These are phyloP conservation scores for Serendipita sp. DNA, from an alignment of 1,284 basidiomycete species.

Conservation along the genomic window DNA sequence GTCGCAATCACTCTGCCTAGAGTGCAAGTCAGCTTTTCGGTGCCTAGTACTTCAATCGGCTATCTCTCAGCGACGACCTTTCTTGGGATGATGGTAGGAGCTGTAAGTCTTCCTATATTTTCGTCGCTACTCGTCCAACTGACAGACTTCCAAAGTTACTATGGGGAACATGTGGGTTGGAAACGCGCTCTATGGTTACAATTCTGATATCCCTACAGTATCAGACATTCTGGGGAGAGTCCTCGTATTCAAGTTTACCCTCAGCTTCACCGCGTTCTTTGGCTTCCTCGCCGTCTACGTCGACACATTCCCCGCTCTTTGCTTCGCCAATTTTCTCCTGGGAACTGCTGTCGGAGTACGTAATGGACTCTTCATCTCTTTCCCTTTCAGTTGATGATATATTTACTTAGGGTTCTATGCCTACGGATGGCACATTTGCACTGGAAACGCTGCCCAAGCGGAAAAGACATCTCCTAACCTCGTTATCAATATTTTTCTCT, in stretches of 20 bases:
- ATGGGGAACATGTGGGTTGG: slow-evolving; percentile 69
- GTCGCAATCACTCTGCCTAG: slow-evolving; percentile 84
- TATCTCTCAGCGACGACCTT: slow-evolving; percentile 68
- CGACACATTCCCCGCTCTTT: slow-evolving; percentile 58
- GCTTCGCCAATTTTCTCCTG: slow-evolving; percentile 69
- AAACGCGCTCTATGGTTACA: slow-evolving; percentile 8
- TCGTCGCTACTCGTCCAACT: neutral
- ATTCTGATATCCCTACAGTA: slow-evolving; percentile 18
- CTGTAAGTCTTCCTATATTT: slow-evolving; percentile 35
- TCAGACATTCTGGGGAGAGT: slow-evolving; percentile 77
- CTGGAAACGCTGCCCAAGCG: slow-evolving; percentile 86
- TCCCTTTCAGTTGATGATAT: neutral
- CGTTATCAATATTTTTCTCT: slow-evolving; percentile 92
- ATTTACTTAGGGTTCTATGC: slow-evolving; percentile 68
- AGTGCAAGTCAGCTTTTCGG: slow-evolving; percentile 52
- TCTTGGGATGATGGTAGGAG: slow-evolving; percentile 92
- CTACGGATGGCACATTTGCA: slow-evolving; percentile 88
- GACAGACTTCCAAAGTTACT: neutral
- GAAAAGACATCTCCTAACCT: slow-evolving; percentile 86
- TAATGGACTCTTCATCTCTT: slow-evolving; percentile 11
- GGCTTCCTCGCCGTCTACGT: slow-evolving; percentile 72
- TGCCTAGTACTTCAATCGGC: slow-evolving; percentile 64
- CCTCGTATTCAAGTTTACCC: slow-evolving; percentile 81
- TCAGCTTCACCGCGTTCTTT: slow-evolving; percentile 82
- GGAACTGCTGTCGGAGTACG: slow-evolving; percentile 82